Evolutionary conservation across 495 filamentous ascomycete genomes (phyloP).

Genomic region (Trichocladium uniseriatum): DNA sequence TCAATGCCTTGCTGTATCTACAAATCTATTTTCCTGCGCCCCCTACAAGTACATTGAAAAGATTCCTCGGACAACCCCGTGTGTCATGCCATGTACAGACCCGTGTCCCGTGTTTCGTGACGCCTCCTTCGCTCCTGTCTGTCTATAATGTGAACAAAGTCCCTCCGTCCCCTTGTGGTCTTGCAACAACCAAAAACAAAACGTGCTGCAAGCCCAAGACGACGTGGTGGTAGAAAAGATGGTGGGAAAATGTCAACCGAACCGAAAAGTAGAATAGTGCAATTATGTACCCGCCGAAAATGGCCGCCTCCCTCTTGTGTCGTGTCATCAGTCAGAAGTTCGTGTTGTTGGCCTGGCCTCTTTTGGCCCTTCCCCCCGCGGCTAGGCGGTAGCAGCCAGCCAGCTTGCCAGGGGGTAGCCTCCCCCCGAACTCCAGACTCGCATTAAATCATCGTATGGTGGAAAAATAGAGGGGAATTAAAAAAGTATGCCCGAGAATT

Average conservation of each 20-base stretch:
- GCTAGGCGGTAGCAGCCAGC: background rate
- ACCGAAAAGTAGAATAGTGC: background rate
- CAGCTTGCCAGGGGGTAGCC: background rate
- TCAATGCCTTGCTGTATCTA: too few relatives aligned
- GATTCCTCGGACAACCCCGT: too few relatives aligned
- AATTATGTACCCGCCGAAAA: constrained; percentile 9
- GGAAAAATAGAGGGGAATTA: constrained; percentile 7
- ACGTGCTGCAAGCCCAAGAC: background rate
- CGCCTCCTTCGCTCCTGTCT: background rate
- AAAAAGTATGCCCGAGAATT: constrained; percentile 8
- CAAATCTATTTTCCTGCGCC: too few relatives aligned
- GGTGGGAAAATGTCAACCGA: background rate
- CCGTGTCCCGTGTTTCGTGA: background rate
- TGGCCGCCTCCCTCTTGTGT: background rate
- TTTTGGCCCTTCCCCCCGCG: background rate
- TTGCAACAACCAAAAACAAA: background rate
- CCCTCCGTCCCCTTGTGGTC: background rate
- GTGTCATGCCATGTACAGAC: background rate
- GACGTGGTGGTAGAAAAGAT: background rate
- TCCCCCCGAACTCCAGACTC: background rate
- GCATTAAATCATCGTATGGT: constrained; percentile 27
- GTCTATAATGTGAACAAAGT: background rate
- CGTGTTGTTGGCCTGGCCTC: background rate
- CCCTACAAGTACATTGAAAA: too few relatives aligned
- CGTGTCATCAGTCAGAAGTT: constrained; percentile 3